A percentile compares a stretch with the other conserved stretches of the same genome.
phyloP scores from a whole-genome alignment of 768 basidiomycete genomes.

The Basidioascus undulatus region DNA sequence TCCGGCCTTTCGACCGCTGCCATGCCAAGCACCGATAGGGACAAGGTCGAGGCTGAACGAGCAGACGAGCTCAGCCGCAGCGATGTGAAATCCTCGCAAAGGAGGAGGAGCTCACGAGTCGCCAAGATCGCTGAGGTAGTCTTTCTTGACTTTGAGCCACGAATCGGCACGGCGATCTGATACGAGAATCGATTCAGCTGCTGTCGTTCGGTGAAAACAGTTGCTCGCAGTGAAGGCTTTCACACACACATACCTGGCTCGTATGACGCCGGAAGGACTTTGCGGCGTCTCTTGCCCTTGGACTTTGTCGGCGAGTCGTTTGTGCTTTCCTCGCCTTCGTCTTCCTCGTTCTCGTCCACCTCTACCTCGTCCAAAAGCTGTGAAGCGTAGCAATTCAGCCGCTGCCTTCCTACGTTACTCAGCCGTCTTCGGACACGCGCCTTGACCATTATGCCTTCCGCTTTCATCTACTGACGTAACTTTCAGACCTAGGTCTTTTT shows the following conservation, averaged over 20 bases:
- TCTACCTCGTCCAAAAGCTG: slow-evolving; percentile 40
- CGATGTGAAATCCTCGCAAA: neutral
- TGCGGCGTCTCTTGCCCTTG: slow-evolving; percentile 23
- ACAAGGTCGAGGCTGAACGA: slow-evolving; percentile 19
- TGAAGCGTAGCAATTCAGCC: slow-evolving; percentile 5
- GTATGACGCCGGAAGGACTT: slow-evolving; percentile 59
- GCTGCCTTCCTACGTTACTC: neutral
- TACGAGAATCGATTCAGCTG: too few species aligned
- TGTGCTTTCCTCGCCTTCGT: neutral
- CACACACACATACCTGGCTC: slow-evolving; percentile 36
- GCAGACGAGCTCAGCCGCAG: slow-evolving; percentile 9
- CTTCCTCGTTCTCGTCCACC: slow-evolving; percentile 17
- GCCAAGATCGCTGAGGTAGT: slow-evolving; percentile 59
- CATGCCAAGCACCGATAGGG: slow-evolving; percentile 43
- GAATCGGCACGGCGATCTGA: too few species aligned
- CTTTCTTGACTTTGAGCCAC: too few species aligned
- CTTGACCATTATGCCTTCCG: slow-evolving; percentile 90
- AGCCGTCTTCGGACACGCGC: slow-evolving; percentile 18
- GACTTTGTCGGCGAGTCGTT: neutral
- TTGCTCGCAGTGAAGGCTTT: too few species aligned
- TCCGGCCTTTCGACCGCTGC: slow-evolving; percentile 60
- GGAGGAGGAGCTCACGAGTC: slow-evolving; percentile 31
- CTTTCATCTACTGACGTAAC: slow-evolving; percentile 35
- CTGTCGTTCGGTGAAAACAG: too few species aligned
- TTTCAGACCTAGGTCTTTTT: too few species aligned